Percentiles rank a stretch among this genome's conserved stretches.
Conservation (phyloP, 495 filamentous ascomycete species). For the Penicillium dipodomyicola region DNA sequence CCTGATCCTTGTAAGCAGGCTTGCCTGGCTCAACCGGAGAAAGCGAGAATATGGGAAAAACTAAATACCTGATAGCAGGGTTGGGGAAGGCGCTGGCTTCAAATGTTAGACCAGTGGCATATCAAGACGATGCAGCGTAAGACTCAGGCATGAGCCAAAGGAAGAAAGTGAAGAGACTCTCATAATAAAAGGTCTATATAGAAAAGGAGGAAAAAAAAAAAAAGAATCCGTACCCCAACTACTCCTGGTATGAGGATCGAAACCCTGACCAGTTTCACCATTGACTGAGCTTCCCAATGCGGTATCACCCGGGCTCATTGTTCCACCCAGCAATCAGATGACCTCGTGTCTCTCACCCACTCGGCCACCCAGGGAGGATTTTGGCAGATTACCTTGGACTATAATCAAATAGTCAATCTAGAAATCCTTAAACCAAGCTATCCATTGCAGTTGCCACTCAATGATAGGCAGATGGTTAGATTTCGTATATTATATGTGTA, state of each 20-base stretch:
- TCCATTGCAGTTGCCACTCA: no score
- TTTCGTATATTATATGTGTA: no score
- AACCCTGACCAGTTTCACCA: neutral
- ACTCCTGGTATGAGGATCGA: neutral
- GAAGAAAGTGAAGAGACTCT: neutral
- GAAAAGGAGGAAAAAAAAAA: neutral
- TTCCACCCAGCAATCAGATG: neutral
- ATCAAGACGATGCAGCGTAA: no score
- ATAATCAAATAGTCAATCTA: neutral
- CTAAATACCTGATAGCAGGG: no score
- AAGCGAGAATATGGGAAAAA: no score
- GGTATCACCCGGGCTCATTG: neutral
- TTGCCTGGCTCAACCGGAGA: no score
- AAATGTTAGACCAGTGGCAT: no score
- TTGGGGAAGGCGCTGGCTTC: no score
- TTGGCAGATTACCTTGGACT: neutral
- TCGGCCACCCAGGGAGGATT: neutral
- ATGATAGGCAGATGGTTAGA: no score
- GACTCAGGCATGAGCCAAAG: neutral
- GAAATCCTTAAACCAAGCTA: no score
- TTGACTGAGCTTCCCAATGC: neutral
- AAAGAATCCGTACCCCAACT: neutral
- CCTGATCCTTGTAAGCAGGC: no score
- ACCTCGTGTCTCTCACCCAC: conserved; percentile 4
- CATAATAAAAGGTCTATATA: neutral